Base-by-base conservation (phyloP, 148 eudicot genomes). In the Bassia scoparia region DNA sequence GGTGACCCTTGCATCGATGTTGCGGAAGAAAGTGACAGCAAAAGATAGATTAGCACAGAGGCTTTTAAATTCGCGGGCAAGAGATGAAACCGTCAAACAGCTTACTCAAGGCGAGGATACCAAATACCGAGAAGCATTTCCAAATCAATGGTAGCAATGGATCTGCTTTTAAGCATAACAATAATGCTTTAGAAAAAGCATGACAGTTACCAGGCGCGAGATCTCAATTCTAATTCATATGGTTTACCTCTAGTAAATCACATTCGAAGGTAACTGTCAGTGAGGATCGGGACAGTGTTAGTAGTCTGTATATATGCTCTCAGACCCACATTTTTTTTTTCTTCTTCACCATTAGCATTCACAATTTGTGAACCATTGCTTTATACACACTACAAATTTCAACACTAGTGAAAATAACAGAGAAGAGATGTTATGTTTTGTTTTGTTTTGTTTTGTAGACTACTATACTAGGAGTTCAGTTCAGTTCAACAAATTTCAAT, bases 1-100 rank as follows among this genome's bases (percentile, higher is more conserved):
- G 80, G 79, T 80, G 17, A 86, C 90, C 20, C 88, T 94, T 41
- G 90, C 97, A 49, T 87, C 97, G n/a, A 94, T 94, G 98, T 76
- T 94, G 83, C 85, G 82, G 49, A 89, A 83, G 90, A 94, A 91
- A 83, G 97, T 83, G 59, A 89, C 91, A 26, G 35, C 89, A 3
- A 94, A 88, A 79, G 92, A 86, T 81, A 83, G 98, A 81, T 80
- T 91, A 73, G 86, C 87, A 75, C 87, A 83, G 77, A 91, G 85
- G 84, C 84, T 95, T 7, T 74, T 85, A 81, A 87, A 72, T 70
- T 38, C 82, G 52, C 87, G 83, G 30, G 89, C 81, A 15, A 81
- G 83, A 75, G 88, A 91, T 76, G 83, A 84, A 49, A 90, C 87
- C 21, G 67, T 76, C 44, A 84, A 86, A 71, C 96, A 89, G 82